A percentile compares a stretch with the other conserved stretches of the same genome.
These are phyloP conservation scores for Mucuna pruriens DNA, from an alignment of 306 rosid genomes.

Conservation along the genomic window DNA sequence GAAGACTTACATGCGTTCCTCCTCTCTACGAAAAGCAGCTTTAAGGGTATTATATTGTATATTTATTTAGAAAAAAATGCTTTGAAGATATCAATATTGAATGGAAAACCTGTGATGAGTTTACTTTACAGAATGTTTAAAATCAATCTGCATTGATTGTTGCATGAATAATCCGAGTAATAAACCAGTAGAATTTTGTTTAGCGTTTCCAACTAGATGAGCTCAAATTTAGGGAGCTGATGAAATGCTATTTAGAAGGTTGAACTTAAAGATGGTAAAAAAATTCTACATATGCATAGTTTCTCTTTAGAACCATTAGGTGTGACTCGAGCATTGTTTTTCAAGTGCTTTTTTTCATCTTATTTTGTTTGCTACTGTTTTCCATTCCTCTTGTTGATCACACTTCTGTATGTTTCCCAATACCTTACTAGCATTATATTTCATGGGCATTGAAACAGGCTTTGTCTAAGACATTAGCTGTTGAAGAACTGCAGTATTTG, in stretches of 20 bases:
- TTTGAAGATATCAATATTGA: not conserved
- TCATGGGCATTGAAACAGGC: constrained; percentile 61
- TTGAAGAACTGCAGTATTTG: constrained; percentile 68
- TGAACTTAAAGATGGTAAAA: constrained; percentile 8
- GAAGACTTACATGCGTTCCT: constrained; percentile 86
- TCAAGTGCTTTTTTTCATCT: not conserved
- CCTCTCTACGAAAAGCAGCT: constrained; percentile 88
- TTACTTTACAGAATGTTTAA: not conserved
- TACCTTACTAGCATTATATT: constrained; percentile 26
- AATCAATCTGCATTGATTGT: not conserved
- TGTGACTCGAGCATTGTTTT: not conserved
- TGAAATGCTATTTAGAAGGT: constrained; percentile 23
- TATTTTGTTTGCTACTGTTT: not conserved
- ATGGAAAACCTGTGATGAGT: too few species aligned
- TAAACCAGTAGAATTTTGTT: not conserved
- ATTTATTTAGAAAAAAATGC: constrained; percentile 20
- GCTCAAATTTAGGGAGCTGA: constrained; percentile 2
- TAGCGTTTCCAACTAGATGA: not conserved
- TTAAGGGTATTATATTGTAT: constrained; percentile 83
- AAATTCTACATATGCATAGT: not conserved
- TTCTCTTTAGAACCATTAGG: not conserved
- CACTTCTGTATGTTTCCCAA: not conserved
- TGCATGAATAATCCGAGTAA: constrained; percentile 6
- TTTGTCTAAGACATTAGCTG: constrained; percentile 77
- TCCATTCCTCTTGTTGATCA: not conserved